Evolutionary conservation across 768 basidiomycete species (phyloP).

Genomic region (Suillus plorans): DNA sequence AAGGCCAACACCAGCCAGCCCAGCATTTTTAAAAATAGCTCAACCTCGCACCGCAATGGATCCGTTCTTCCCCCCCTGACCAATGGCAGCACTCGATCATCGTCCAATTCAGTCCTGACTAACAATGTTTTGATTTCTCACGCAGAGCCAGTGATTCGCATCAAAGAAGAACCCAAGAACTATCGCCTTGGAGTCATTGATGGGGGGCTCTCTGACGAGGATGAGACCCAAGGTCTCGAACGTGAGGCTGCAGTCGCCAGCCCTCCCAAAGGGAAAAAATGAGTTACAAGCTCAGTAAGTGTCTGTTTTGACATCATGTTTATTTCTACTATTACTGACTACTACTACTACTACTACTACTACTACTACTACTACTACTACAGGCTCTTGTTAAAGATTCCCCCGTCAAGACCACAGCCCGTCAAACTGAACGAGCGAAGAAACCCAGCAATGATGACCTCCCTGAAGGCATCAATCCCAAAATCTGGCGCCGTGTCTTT

Average conservation of each 20-base stretch:
- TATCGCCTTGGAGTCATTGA: neutral
- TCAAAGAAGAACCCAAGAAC: neutral
- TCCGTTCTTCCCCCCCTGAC: neutral
- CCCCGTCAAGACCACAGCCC: neutral
- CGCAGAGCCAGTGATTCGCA: neutral
- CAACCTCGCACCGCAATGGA: neutral
- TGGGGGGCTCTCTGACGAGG: neutral
- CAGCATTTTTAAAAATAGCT: neutral
- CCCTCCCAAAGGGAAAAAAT: neutral
- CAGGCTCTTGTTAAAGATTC: neutral
- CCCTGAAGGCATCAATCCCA: neutral
- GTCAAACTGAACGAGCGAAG: neutral
- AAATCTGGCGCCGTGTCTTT: neutral
- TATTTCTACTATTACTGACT: neutral
- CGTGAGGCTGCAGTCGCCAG: neutral
- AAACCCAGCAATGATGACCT: neutral
- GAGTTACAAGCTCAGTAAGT: neutral
- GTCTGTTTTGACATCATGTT: neutral
- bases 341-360: too few relatives aligned
- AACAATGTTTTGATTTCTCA: neutral
- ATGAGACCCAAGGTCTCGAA: neutral
- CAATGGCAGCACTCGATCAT: neutral
- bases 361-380: too few relatives aligned
- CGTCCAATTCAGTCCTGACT: neutral
- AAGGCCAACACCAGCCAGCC: neutral